These are phyloP conservation scores for Coelastrella sp. DNA, from an alignment of 139 green algal species.

Conservation along the genomic window DNA sequence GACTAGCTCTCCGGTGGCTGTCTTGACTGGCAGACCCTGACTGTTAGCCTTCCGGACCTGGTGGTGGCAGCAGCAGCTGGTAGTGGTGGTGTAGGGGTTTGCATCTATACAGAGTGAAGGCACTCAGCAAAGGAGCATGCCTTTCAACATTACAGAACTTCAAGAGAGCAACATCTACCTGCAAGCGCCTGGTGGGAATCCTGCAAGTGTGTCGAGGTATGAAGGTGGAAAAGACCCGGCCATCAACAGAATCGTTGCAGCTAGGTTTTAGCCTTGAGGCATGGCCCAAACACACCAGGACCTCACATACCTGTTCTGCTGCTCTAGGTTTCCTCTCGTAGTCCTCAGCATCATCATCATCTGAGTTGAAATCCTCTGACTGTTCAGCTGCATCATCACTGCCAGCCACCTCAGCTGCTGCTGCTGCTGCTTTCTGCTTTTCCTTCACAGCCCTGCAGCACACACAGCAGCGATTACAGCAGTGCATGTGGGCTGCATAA, in stretches of 20 bases:
- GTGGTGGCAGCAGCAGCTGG: not conserved
- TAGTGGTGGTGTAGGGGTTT: too few relatives aligned
- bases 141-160: too few relatives aligned
- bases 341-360: conserved; percentile 28
- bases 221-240: too few relatives aligned
- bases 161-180: too few relatives aligned
- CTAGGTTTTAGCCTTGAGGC: too few relatives aligned
- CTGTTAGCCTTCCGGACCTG: conserved; percentile 6
- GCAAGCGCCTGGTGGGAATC: too few relatives aligned
- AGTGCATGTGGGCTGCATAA: not conserved
- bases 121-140: not conserved
- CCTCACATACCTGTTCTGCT: conserved; percentile 31
- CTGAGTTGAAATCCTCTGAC: conserved; percentile 6
- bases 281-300: not conserved
- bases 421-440: conserved; percentile 9
- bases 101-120: not conserved
- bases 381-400: not conserved
- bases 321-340: conserved; percentile 30
- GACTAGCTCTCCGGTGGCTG: conserved; percentile 59
- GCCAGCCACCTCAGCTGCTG: conserved; percentile 26
- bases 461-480: not conserved
- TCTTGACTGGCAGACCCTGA: conserved; percentile 69
- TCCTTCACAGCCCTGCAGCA: conserved; percentile 11
- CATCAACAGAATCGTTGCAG: too few relatives aligned
- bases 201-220: too few relatives aligned